Percentiles rank a stretch among this genome's conserved stretches.
phyloP scores from a whole-genome alignment of 352 stramenopile species.

The Globisporangium alternatum region DNA sequence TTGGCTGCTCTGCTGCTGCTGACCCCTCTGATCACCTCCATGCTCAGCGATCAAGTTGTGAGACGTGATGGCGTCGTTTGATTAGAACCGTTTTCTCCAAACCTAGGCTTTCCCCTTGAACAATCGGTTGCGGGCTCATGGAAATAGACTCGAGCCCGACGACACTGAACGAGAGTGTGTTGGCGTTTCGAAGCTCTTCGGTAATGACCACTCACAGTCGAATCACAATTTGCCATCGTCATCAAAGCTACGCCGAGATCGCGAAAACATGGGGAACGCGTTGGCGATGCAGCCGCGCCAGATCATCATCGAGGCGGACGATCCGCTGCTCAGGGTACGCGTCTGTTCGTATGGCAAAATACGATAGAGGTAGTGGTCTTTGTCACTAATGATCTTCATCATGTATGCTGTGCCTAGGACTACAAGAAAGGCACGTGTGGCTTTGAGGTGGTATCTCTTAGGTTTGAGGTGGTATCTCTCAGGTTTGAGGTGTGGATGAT shows the following conservation, averaged over 20 bases:
- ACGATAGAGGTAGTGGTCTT: not conserved
- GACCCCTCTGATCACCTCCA: not conserved
- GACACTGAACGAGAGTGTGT: not conserved
- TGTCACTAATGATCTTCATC: not conserved
- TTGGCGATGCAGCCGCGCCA: conserved; percentile 27
- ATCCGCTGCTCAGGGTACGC: conserved; percentile 35
- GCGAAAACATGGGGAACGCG: conserved; percentile 38
- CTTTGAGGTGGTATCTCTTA: too few relatives aligned
- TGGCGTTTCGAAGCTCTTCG: not conserved
- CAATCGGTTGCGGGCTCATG: not conserved
- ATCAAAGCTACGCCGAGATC: not conserved
- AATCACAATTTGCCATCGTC: not conserved
- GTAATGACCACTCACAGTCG: not conserved
- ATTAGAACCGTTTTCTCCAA: not conserved
- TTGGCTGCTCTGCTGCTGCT: not conserved
- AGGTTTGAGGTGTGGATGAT: not conserved
- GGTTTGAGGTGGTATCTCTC: not conserved
- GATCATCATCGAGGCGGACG: conserved; percentile 49
- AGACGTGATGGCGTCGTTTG: not conserved
- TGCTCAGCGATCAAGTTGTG: not conserved
- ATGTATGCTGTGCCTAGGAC: conserved; percentile 16
- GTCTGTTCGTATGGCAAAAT: not conserved
- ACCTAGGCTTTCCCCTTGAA: not conserved
- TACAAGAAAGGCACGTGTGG: conserved; percentile 27
- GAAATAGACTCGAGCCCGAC: not conserved